These are phyloP conservation scores for Dunaliella sp. DNA, from an alignment of 139 green algal genomes.

Conservation along the genomic window DNA sequence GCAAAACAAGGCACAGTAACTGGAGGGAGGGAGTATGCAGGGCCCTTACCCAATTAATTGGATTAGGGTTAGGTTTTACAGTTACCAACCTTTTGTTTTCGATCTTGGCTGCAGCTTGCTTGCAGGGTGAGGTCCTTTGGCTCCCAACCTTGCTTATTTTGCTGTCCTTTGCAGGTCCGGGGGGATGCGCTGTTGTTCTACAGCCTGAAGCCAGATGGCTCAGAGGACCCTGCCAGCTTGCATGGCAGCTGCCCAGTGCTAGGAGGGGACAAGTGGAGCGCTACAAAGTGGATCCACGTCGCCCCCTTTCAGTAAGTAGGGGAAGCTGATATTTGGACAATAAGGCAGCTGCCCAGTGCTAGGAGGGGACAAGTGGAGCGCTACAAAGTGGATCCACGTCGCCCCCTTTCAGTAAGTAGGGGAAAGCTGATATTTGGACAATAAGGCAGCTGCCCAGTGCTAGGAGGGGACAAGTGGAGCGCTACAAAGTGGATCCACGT, in stretches of 20 bases:
- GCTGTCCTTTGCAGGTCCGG: background rate
- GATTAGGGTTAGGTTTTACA: too few species aligned
- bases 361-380: slow-evolving; percentile 61
- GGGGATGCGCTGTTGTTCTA: slow-evolving; percentile 71
- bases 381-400: slow-evolving; percentile 88
- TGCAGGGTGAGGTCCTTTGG: too few species aligned
- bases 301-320: slow-evolving; percentile 36
- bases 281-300: slow-evolving; percentile 88
- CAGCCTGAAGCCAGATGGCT: slow-evolving; percentile 43
- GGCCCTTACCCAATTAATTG: too few species aligned
- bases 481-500: slow-evolving; percentile 89
- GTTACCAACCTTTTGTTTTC: too few species aligned
- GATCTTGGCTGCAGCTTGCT: too few species aligned
- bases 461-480: slow-evolving; percentile 59
- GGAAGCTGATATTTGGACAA: background rate
- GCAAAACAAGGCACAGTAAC: too few species aligned
- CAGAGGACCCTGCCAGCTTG: slow-evolving; percentile 37
- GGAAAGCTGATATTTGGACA: background rate
- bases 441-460: too few species aligned
- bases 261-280: slow-evolving; percentile 63
- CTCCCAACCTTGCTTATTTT: too few species aligned
- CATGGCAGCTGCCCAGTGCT: slow-evolving; percentile 62
- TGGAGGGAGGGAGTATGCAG: too few species aligned
- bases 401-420: slow-evolving; percentile 33
- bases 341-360: slow-evolving; percentile 24